A percentile compares a stretch with the other conserved stretches of the same genome.
phyloP scores from a whole-genome alignment of 768 basidiomycete genomes.

The Albatrellus ellisii region DNA sequence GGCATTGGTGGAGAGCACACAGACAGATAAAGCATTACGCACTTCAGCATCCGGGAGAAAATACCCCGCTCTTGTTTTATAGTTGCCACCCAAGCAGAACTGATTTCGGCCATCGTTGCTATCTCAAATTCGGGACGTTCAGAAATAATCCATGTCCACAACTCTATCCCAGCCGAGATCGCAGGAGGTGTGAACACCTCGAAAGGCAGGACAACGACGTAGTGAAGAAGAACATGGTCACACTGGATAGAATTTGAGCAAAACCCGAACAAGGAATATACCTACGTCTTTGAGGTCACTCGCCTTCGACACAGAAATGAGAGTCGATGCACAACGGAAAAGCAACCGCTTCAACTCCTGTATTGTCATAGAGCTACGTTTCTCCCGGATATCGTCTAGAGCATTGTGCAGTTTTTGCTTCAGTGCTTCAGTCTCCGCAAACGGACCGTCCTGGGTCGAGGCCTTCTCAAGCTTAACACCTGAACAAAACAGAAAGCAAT shows the following conservation, averaged over 20 bases:
- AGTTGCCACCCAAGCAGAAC: slow-evolving; percentile 78
- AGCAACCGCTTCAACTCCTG: slow-evolving; percentile 77
- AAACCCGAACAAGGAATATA: background rate
- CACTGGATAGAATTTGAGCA: slow-evolving; percentile 31
- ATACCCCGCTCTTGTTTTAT: slow-evolving; percentile 70
- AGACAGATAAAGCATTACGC: slow-evolving; percentile 16
- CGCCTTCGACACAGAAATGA: slow-evolving; percentile 61
- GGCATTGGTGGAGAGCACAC: slow-evolving; percentile 5
- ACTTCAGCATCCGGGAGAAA: slow-evolving; percentile 78
- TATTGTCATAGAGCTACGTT: slow-evolving; percentile 61
- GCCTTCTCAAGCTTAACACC: slow-evolving; percentile 47
- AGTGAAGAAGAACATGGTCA: slow-evolving; percentile 76
- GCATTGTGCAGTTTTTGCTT: slow-evolving; percentile 55
- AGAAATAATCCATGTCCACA: slow-evolving; percentile 93
- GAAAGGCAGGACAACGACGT: slow-evolving; percentile 80
- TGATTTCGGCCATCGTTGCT: slow-evolving; percentile 71
- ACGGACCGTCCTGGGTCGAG: slow-evolving; percentile 46
- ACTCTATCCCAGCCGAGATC: slow-evolving; percentile 79
- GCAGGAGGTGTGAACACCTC: slow-evolving; percentile 80
- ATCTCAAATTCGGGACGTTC: slow-evolving; percentile 77
- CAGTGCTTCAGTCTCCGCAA: slow-evolving; percentile 49
- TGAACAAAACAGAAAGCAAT: slow-evolving; percentile 15
- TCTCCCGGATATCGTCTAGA: slow-evolving; percentile 53
- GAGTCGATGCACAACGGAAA: slow-evolving; percentile 73
- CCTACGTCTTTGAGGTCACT: background rate